Percentiles rank a stretch among this genome's conserved stretches.
Evolutionary conservation across 1,284 basidiomycete genomes (phyloP).

Genomic region (Cryptococcus sp.): DNA sequence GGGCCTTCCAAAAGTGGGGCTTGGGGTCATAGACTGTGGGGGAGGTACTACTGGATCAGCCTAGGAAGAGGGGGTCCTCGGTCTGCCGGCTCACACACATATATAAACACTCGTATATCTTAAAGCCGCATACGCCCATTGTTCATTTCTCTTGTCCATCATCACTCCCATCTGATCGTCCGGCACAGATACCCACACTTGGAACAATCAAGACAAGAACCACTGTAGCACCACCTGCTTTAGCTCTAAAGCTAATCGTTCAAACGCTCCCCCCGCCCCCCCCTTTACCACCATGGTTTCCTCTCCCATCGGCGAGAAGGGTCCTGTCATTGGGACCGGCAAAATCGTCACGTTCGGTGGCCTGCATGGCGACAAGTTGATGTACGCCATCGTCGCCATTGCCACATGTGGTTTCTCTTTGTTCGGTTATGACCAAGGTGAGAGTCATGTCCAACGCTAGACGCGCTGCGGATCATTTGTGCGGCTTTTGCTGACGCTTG

Average conservation of each 20-base stretch:
- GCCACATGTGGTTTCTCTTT: constrained; percentile 44
- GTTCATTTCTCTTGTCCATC: constrained; percentile 3
- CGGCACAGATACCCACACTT: neutral
- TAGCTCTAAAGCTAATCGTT: neutral
- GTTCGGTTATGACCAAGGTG: constrained; percentile 46
- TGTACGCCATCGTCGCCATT: constrained; percentile 41
- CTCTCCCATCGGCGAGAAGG: constrained; percentile 9
- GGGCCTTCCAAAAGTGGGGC: too few species aligned
- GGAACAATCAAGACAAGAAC: neutral
- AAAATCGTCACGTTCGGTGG: constrained; percentile 37
- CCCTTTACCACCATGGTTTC: constrained; percentile 5
- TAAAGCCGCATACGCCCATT: neutral
- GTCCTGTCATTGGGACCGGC: constrained; percentile 6
- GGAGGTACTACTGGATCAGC: neutral
- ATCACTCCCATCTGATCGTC: neutral
- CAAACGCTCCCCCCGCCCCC: neutral
- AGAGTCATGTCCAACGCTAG: constrained; percentile 7
- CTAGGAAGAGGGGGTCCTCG: neutral
- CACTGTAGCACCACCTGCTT: neutral
- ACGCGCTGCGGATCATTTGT: neutral
- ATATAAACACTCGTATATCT: constrained; percentile 6
- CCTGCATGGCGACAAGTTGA: constrained; percentile 36
- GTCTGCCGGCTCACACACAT: neutral
- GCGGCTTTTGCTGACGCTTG: neutral
- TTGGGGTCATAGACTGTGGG: neutral